Base-by-base conservation (phyloP, 164 flowering plant species). In the Paratinospora sagittata region DNA sequence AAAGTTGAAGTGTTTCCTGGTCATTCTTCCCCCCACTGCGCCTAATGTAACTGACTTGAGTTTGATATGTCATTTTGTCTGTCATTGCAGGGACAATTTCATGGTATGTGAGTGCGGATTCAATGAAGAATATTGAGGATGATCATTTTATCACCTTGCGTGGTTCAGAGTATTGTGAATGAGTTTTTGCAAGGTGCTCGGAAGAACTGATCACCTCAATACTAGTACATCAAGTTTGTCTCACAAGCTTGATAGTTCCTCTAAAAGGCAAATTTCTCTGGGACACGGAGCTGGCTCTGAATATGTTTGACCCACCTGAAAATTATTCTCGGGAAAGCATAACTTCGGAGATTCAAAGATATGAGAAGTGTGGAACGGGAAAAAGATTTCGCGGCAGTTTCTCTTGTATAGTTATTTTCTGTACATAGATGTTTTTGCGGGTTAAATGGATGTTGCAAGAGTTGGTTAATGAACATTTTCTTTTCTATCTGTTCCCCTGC, bases 31-130 rank as follows among this genome's bases (percentile, higher is more conserved):
- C n/a, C 41, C 23, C 63, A 12, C 33, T 8, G 30, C 66, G 10
- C 34, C 6, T 57, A 23, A 23, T 49, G 16, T 60, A 21, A 37
- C 66, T 11, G 36, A 27, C 19, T 19, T 43, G 61, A 27, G 60
- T 58, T 68, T 58, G 60, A 45, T 14, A 17, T 67, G 17, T 23
- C 24, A 26, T 30, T 62, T 58, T 43, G 8, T 8, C 52, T 23
- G 49, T 60, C 33, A 27, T 68, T 81, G 78, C 87, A 89, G 96
- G 89, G 76, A 74, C 83, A 24, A 77, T 85, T 34, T 82, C 89
- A 68, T 90, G 94, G 94, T 87, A 86, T 52, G 34, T 81, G 0
- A 67, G 57, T 68, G 85, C 78, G 33, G 98, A 88, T 47, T 75
- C 82, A 34, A 27, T 77, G 26, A 90, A 90, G 76, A 66, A 65